Evolutionary conservation across 2,329 filamentous ascomycete species (phyloP), one percentile per base, ranked within the genome.

Genomic region (Neonectria magnoliae): DNA sequence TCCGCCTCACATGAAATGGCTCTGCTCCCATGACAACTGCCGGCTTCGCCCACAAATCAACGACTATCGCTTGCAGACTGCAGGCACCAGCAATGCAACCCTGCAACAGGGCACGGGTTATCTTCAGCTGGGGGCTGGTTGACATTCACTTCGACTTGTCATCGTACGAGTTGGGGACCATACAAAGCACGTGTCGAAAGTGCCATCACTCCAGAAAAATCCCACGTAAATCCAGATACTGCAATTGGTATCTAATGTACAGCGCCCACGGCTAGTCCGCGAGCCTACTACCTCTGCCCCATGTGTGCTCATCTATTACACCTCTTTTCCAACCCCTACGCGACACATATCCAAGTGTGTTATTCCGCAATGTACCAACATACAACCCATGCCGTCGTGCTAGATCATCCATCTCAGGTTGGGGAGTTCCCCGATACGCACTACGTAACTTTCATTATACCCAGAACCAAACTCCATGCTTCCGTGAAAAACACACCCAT

Each of bases 391-490:
- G 41, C 51, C 33, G 33, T 38, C 62, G 41, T 47, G 22, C 36
- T 54, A 48, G 48, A 54, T 41, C 50, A 57, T 44, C 53, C 55
- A 59, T 45, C 33, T 57, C 14, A 47, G 50, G 51, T 38, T 31
- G 50, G 51, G 42, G 50, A 33, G 47, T 33, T 5, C 27, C 31
- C 42, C 33, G 29, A 56, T 29, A 50, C 57, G 51, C 68, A 42
- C 56, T 33, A 50, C 57, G 57, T 69, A 44, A 67, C 60, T 47
- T 22, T 64, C 57, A 50, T 65, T 61, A 57, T 54, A 59, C 54
- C 59, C 65, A 31, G 65, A 62, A 65, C 51, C 70, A 70, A 68
- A 73, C 71, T 71, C 71, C 71, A 60, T 71, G 71, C 71, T 73
- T 65, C 55, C 66, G 55, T 66, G 48, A 64, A 56, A 53, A 51